Evolutionary conservation across 345 rosid species (phyloP), one percentile per base, ranked within the genome.

Genomic region (Kandelia obovata): DNA sequence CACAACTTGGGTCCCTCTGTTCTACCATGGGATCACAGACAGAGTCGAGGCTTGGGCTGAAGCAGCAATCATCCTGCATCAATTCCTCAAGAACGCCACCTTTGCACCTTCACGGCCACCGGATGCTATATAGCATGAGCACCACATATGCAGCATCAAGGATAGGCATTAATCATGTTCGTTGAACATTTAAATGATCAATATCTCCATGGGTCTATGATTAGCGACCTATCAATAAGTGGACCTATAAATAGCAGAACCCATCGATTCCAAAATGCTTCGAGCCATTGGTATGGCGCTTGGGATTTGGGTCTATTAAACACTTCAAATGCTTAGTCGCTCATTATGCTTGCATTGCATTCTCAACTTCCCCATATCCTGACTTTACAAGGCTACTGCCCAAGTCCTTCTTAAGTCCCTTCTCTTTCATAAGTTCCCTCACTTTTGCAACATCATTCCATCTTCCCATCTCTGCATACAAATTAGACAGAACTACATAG

Each of bases 381-480:
- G 69, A 51, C 69, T 78, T 76, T 27, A 82, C 66, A 57, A 65
- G 77, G 61, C 89, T 85, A 68, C 16, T 58, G 52, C 83, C 84
- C 46, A 53, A 58, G 13, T 75, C 86, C 83, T 87, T 82, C 68
- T 62, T 75, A 11, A 85, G 71, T 58, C 85, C 83, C 56, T 61
- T 75, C 34, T 64, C 77, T 74, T 77, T 75, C 85, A 81, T 83
- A 64, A 81, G 35, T 25, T 67, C 77, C 75, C 84, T 75, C 23
- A 78, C 75, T 49, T 71, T 15, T 65, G 68, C 81, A 69, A 64
- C 83, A 65, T 83, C 83, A 72, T 52, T 65, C 83, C 89, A 80
- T 78, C 83, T 83, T 69, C 84, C 87, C 86, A 83, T 74, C 56
- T 82, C 79, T 1, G 85, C 79, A 77, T 85, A 80, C 69, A 78